Base-by-base conservation (phyloP, 352 stramenopile genomes). In the Globisporangium apiculatum region DNA sequence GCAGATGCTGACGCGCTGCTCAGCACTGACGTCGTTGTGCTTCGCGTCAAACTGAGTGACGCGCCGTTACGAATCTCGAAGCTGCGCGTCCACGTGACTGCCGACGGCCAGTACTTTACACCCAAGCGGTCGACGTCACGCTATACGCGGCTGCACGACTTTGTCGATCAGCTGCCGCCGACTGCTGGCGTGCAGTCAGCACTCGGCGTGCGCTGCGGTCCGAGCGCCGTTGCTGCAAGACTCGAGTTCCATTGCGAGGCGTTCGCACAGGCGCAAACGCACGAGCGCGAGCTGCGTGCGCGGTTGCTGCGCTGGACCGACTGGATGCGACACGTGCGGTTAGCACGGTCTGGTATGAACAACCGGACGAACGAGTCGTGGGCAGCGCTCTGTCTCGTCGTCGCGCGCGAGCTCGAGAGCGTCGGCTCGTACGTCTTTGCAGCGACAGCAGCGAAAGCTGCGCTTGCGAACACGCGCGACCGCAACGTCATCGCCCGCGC, bases 21-120 rank as follows among this genome's bases (percentile, higher is more conserved):
- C 42, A 48, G 14, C 18, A 24, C 11, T 12, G 41, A 11, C 3
- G 12, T 0, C n/a, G 48, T 18, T 4, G 37, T 70, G 1, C 63
- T 87, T 5, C 66, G 76, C 53, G 75, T 86, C 0, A 85, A 82
- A 60, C 50, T 82, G 1, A 66, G 63, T 1, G 66, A 80, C 12
- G 51, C 51, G 1, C 75, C 75, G 18, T 56, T 71, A 54, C 73
- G 69, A 41, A 51, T 87, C 5, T 67, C 66, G 7, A 75, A 67
- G 3, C 41, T 86, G 17, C 62, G 63, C 0, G 69, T 89, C 18
- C 59, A 81, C 9, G 61, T 57, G 11, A 68, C 67, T n/a, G 47
- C 41, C 12, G 40, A 55, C 52, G 72, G 64, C 0, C 9, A 65
- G 0, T 87, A 83, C 52, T 67, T 64, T 31, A 31, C 24, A 31